Percentiles rank a stretch among this genome's conserved stretches.
phyloP scores from a whole-genome alignment of 2,329 filamentous ascomycete genomes.

The Emergomyces pasteurianus region DNA sequence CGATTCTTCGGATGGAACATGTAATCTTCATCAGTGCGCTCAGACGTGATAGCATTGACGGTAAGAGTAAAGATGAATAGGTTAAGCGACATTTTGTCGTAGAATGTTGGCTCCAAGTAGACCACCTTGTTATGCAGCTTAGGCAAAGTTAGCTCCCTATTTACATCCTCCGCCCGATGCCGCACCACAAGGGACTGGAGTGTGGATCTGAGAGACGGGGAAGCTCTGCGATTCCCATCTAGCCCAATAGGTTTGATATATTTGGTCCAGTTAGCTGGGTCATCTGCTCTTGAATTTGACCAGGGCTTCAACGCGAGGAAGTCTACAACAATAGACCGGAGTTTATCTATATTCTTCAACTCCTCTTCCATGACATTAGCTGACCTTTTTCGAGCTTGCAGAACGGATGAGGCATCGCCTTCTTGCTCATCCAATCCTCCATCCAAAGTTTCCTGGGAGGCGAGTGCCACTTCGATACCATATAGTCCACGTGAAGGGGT shows the following conservation, averaged over 20 bases:
- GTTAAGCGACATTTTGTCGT: conserved; percentile 73
- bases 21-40: conserved; percentile 72
- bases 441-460: conserved; percentile 26
- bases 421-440: neutral
- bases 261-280: conserved; percentile 57
- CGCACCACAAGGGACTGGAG: conserved; percentile 74
- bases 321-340: conserved; percentile 53
- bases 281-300: conserved; percentile 50
- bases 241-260: conserved; percentile 54
- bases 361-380: conserved; percentile 41
- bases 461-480: conserved; percentile 54
- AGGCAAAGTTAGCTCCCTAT: conserved; percentile 53
- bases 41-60: conserved; percentile 78
- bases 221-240: conserved; percentile 38
- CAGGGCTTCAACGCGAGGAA: conserved; percentile 71
- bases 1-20: conserved; percentile 71
- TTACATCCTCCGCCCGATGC: conserved; percentile 60
- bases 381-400: conserved; percentile 24
- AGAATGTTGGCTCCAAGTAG: conserved; percentile 66
- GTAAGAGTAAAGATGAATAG: conserved; percentile 74
- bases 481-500: conserved; percentile 78
- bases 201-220: conserved; percentile 47
- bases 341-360: conserved; percentile 51
- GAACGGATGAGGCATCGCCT: conserved; percentile 15
- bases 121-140: conserved; percentile 59